Evolutionary conservation across 1,284 basidiomycete genomes (phyloP), one percentile per base, ranked within the genome.

Genomic region (Cryptococcus floricola): DNA sequence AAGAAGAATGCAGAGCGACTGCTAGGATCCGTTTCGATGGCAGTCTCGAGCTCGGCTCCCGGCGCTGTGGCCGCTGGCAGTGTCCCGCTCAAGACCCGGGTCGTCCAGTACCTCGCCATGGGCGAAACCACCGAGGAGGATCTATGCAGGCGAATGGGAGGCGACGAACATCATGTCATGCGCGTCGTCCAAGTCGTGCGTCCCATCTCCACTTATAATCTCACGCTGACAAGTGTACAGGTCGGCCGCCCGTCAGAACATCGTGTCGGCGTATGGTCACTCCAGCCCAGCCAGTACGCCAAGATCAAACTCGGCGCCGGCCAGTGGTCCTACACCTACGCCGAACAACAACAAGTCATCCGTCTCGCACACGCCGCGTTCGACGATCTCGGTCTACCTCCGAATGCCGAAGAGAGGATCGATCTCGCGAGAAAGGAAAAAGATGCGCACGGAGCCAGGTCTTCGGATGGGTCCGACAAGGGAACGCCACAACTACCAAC

Each of bases 11-110:
- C 9, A 8, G 41, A 18, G 25, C 4, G 39, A 7, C 10, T 23
- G 34, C 42, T n/a, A n/a, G 43, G 48, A 9, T 49, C 54, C 16
- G 28, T 43, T 12, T 23, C 41, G 18, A 60, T 57, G 59, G 56
- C 50, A 12, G 48, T 59, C n/a, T 31, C 39, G 14, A 39, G 37
- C 39, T 25, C 45, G 16, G 19, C 37, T n/a, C 7, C 53, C 2
- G 48, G 41, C 23, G 50, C 52, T 7, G 37, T 34, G 19, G 41
- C n/a, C 39, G 3, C 28, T 14, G 14, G 63, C 66, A 28, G 59
- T 58, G 48, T 73, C n/a, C 72, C 73, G 14, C 66, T 75, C 50
- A 75, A 75, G 55, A 75, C 73, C 13, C 58, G 69, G 18, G 72
- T 75, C 2, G 64, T 75, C 53, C 73, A 75, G 61, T 56, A 68